Conservation (phyloP, 2,329 filamentous ascomycete genomes). For the Phaeosphaeriaceae sp. region DNA sequence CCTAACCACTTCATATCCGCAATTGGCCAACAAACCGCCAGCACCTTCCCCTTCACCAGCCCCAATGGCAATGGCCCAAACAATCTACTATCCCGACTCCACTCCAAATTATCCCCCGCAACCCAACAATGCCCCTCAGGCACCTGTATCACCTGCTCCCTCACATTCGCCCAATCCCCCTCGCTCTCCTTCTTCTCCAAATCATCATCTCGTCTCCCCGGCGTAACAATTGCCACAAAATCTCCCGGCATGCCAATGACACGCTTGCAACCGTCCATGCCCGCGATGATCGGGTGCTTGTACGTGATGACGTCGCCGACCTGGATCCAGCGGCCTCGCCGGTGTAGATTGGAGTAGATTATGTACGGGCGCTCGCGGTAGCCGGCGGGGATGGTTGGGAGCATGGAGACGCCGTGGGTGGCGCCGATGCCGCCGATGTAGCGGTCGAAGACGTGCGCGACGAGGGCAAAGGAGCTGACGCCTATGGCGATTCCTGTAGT, state of each 20-base stretch:
- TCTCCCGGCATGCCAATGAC: slow-evolving; percentile 68
- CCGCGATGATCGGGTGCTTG: slow-evolving; percentile 70
- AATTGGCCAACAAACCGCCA: slow-evolving; percentile 52
- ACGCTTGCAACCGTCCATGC: slow-evolving; percentile 75
- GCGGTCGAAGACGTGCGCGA: slow-evolving; percentile 44
- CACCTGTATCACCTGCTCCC: slow-evolving; percentile 71
- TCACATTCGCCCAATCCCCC: slow-evolving; percentile 35
- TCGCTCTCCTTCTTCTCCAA: slow-evolving; percentile 27
- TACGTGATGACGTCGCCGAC: slow-evolving; percentile 89
- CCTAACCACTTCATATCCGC: slow-evolving; percentile 36
- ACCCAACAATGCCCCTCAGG: slow-evolving; percentile 93
- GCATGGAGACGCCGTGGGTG: slow-evolving; percentile 82
- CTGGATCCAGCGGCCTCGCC: slow-evolving; percentile 65
- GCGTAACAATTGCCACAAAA: slow-evolving; percentile 72
- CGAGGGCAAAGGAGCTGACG: slow-evolving; percentile 23
- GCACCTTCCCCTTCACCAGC: slow-evolving; percentile 81
- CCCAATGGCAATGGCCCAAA: slow-evolving; percentile 88
- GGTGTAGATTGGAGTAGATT: slow-evolving; percentile 35
- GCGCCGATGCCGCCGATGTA: slow-evolving; percentile 68
- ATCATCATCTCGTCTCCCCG: slow-evolving; percentile 49
- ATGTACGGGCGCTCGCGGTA: slow-evolving; percentile 24
- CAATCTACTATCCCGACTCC: slow-evolving; percentile 83
- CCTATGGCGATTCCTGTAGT: slow-evolving; percentile 15
- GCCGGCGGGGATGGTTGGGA: slow-evolving; percentile 71
- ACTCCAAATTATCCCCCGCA: slow-evolving; percentile 83